A percentile compares a stretch with the other conserved stretches of the same genome.
Evolutionary conservation across 2,329 filamentous ascomycete species (phyloP).

Genomic region (Claviceps quebecensis): DNA sequence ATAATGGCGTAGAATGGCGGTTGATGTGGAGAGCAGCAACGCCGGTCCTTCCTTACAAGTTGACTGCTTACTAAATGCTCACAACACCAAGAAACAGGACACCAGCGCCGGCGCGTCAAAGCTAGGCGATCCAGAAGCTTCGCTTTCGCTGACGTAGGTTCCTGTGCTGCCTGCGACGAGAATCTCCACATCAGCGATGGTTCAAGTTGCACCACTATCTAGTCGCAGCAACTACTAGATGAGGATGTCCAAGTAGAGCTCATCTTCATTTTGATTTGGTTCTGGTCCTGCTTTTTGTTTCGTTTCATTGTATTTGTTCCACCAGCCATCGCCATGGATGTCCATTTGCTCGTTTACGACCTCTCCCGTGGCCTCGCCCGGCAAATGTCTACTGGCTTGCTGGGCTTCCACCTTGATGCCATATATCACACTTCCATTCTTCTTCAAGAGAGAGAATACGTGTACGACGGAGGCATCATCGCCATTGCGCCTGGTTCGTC

Average conservation of each 20-base stretch:
- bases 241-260: background rate
- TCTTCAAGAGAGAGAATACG: conserved; percentile 71
- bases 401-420: conserved; percentile 62
- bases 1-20: background rate
- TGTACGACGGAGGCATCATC: conserved; percentile 80
- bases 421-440: conserved; percentile 92
- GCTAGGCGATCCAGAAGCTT: background rate
- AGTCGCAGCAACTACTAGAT: background rate
- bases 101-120: background rate
- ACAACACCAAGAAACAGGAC: too few species aligned
- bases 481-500: conserved; percentile 67
- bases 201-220: background rate
- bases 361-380: conserved; percentile 49
- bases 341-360: conserved; percentile 67
- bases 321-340: conserved; percentile 42
- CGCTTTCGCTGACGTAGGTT: background rate
- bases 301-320: background rate
- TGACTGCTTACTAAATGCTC: too few species aligned
- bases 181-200: background rate
- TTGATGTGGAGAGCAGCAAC: background rate
- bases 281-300: too few species aligned
- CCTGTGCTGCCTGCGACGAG: background rate
- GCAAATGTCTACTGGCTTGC: conserved; percentile 37
- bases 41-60: too few species aligned
- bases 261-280: too few species aligned